Evolutionary conservation across 176 grass and related monocot genomes (phyloP), one percentile per base, ranked within the genome.

Genomic region (Oryza meridionalis): DNA sequence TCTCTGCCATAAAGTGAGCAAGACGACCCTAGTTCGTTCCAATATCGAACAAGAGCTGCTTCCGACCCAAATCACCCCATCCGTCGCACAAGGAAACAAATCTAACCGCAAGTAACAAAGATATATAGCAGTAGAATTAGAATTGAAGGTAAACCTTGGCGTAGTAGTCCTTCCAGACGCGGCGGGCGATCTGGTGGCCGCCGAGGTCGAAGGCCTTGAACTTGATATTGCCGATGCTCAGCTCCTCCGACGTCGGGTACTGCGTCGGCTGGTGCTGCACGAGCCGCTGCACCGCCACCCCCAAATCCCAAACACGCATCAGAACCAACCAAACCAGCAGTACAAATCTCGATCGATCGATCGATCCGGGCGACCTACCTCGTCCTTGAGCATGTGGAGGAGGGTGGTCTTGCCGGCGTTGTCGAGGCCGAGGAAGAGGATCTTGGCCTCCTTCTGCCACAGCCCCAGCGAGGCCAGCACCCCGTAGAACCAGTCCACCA

Each of bases 211-310:
- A 91, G 1, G 90, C 82, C 86, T 91, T 91, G 84, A 91, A 91
- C 82, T 88, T 91, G 86, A 91, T 91, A 73, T 67, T 72, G 21
- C 90, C 90, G 80, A 91, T 91, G 90, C 90, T 88, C 16, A 91
- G 78, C 73, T 91, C 90, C 73, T 91, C 90, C 49, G 90, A 91
- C 59, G 90, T 91, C 5, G 90, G 90, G 75, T 88, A 82, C 90
- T 91, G 90, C 78, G 86, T 91, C 67, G 90, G 90, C 78, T 91
- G 90, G 82, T 91, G 90, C 90, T 91, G 90, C 38, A 85, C 86
- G 45, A 91, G 83, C 67, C 90, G 75, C 90, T 91, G 75, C 86
- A 49, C 2, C 31, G 31, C 31, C 31, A 0, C 31, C 31, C 64
- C 68, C 43, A 73, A 45, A 35, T 19, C 75, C 19, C 29, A 31